Conservation (phyloP, 495 filamentous ascomycete genomes). For the Aspergillus steynii region DNA sequence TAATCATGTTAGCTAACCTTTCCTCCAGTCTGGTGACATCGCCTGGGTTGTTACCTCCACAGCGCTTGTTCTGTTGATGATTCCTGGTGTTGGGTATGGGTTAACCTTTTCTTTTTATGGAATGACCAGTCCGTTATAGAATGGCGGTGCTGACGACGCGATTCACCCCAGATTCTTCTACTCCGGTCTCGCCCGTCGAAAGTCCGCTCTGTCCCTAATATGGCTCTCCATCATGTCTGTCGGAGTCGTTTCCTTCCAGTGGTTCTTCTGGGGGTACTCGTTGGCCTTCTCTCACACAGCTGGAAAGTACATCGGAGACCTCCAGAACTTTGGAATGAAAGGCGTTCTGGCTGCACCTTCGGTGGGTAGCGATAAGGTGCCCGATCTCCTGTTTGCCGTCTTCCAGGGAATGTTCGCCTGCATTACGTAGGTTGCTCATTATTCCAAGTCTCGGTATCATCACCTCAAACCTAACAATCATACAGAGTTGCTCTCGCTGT, state of each 20-base stretch:
- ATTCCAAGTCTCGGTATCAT: background rate
- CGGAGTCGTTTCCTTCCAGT: slow-evolving; percentile 89
- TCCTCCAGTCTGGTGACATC: slow-evolving; percentile 75
- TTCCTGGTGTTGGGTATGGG: slow-evolving; percentile 84
- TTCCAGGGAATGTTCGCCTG: slow-evolving; percentile 98
- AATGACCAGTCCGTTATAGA: background rate
- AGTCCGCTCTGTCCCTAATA: slow-evolving; percentile 91
- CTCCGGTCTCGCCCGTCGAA: slow-evolving; percentile 93
- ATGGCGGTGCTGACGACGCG: slow-evolving; percentile 5
- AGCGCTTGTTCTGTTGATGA: slow-evolving; percentile 94
- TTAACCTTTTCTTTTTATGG: background rate
- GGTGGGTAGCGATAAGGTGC: slow-evolving; percentile 76
- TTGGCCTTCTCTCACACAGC: slow-evolving; percentile 87
- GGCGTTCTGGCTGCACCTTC: slow-evolving; percentile 80
- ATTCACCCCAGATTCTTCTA: slow-evolving; percentile 78
- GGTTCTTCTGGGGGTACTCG: slow-evolving; percentile 99
- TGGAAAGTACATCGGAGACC: slow-evolving; percentile 78
- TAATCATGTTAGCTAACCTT: slow-evolving; percentile 1
- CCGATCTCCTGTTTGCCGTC: slow-evolving; percentile 87
- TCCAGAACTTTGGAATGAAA: slow-evolving; percentile 83
- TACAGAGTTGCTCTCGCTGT: slow-evolving; percentile 81
- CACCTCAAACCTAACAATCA: slow-evolving; percentile 10
- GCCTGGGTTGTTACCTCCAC: slow-evolving; percentile 88
- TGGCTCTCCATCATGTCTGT: slow-evolving; percentile 98
- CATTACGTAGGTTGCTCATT: slow-evolving; percentile 67